phyloP scores from a whole-genome alignment of 2,329 filamentous ascomycete species.

The Calcarisporium arbuscula region DNA sequence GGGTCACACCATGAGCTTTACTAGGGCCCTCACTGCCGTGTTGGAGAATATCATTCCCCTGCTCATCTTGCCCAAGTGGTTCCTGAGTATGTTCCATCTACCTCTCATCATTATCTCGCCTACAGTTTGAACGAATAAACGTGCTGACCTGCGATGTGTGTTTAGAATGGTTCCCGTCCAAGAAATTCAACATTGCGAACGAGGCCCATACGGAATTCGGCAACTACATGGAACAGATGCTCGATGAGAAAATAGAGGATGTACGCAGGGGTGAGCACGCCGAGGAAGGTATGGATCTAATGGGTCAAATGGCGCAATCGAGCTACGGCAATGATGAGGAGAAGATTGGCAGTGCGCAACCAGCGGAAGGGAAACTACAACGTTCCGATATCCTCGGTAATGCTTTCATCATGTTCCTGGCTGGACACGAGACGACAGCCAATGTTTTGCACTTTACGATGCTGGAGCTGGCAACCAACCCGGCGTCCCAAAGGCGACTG shows the following conservation, averaged over 20 bases:
- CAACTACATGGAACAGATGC: constrained; percentile 64
- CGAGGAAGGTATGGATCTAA: constrained; percentile 45
- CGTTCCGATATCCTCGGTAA: constrained; percentile 67
- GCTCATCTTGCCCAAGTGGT: constrained; percentile 51
- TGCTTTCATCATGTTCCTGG: constrained; percentile 61
- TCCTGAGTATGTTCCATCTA: constrained; percentile 39
- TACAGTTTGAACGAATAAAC: neutral
- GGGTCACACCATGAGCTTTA: constrained; percentile 60
- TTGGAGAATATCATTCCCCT: constrained; percentile 59
- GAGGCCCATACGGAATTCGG: constrained; percentile 57
- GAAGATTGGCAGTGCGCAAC: constrained; percentile 20
- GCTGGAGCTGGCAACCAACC: constrained; percentile 60
- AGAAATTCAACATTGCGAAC: constrained; percentile 43
- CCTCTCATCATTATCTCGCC: neutral
- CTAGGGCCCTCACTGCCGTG: constrained; percentile 52
- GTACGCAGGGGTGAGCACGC: constrained; percentile 26
- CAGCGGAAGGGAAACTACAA: too few species aligned
- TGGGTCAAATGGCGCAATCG: constrained; percentile 42
- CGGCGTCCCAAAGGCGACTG: constrained; percentile 55
- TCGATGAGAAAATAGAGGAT: constrained; percentile 51
- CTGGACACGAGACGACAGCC: constrained; percentile 76
- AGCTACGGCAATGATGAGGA: constrained; percentile 21
- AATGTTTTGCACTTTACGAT: constrained; percentile 68
- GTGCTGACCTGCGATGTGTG: neutral
- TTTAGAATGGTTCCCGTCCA: constrained; percentile 40